A percentile compares a stretch with the other conserved stretches of the same genome.
These are phyloP conservation scores for Pezicula neosporulosa DNA, from an alignment of 2,329 filamentous ascomycete genomes.

Conservation along the genomic window DNA sequence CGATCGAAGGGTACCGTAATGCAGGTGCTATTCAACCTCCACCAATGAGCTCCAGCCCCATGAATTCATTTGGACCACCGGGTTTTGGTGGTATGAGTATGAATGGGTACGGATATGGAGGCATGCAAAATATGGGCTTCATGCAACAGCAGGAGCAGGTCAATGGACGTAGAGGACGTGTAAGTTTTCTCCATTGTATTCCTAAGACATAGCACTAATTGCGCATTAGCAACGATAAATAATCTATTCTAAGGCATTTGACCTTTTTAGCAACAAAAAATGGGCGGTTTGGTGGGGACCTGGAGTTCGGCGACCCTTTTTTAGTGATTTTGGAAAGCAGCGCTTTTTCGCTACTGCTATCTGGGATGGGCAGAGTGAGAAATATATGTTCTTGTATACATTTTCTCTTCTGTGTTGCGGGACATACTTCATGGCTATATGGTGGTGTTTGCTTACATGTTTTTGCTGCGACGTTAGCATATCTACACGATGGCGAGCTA, in stretches of 20 bases:
- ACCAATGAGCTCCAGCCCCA: conserved; percentile 38
- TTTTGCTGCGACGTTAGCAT: no score
- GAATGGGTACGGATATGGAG: conserved; percentile 39
- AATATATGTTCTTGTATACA: no score
- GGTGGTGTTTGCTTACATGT: no score
- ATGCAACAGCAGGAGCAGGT: conserved; percentile 55
- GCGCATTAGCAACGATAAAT: neutral
- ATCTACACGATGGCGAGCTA: no score
- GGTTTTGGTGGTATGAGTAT: conserved; percentile 46
- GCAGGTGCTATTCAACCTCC: conserved; percentile 45
- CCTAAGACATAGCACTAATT: neutral
- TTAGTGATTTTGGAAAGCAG: no score
- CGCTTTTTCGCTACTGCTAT: no score
- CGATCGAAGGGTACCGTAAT: conserved; percentile 54
- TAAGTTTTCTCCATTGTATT: conserved; percentile 29
- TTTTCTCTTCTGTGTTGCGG: no score
- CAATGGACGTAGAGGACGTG: conserved; percentile 55
- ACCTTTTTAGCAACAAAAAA: neutral
- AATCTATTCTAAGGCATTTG: neutral
- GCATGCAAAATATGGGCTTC: conserved; percentile 48
- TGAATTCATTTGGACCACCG: conserved; percentile 44
- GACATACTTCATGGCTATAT: no score
- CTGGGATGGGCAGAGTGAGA: no score
- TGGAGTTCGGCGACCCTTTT: neutral
- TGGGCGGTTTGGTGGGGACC: neutral